A percentile compares a stretch with the other conserved stretches of the same genome.
These are phyloP conservation scores for Planoprotostelium fungivorum DNA, from an alignment of 78 protist genomes.

Conservation along the genomic window DNA sequence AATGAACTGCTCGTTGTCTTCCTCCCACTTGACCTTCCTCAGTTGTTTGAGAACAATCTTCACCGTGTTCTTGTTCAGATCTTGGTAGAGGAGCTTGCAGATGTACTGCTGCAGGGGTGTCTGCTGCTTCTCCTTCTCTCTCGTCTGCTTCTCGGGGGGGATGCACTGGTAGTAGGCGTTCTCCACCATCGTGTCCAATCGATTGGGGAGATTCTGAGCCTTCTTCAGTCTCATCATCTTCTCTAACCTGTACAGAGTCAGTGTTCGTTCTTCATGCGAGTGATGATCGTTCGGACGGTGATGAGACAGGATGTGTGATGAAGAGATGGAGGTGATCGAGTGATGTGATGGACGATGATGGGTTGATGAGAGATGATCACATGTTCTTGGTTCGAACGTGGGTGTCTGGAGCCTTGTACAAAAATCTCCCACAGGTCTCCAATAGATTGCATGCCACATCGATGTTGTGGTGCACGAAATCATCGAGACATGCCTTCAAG, in stretches of 20 bases:
- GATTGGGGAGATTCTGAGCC: conserved; percentile 27
- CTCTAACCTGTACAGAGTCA: not conserved
- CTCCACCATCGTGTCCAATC: conserved; percentile 35
- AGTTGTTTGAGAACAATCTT: conserved; percentile 3
- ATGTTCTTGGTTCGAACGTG: conserved; percentile 45
- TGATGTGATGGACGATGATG: no score
- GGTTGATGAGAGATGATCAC: no score
- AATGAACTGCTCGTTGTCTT: not conserved
- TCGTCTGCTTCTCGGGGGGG: conserved; percentile 16
- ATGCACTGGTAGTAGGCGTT: conserved; percentile 32
- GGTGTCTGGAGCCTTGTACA: conserved; percentile 53
- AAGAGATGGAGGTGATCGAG: no score
- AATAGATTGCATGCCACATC: conserved; percentile 56
- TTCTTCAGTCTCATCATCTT: conserved; percentile 50
- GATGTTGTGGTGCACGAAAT: conserved; percentile 64
- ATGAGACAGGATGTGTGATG: no score
- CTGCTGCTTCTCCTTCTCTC: not conserved
- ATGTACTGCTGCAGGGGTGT: not conserved
- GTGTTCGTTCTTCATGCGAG: no score
- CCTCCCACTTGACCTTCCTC: conserved; percentile 35
- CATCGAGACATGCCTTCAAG: conserved; percentile 52
- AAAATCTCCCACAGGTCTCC: conserved; percentile 75
- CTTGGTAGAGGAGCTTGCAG: not conserved
- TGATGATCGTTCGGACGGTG: no score
- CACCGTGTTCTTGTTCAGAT: not conserved